Conservation (phyloP, 2,329 filamentous ascomycete species). For the Aspergillus sp. region DNA sequence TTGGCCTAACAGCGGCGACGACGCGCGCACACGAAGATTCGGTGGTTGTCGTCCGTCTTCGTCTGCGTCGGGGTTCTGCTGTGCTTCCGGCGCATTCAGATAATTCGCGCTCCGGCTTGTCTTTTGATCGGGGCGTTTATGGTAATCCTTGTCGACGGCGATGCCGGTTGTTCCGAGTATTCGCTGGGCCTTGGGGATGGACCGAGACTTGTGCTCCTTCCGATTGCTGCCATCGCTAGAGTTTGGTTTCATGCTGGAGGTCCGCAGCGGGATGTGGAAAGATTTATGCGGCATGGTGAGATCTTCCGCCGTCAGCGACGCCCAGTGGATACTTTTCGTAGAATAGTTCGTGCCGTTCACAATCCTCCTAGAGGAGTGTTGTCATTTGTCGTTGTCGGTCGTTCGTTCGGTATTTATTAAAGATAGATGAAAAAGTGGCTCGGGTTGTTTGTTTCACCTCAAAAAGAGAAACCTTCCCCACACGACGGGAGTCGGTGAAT, state of each 20-base stretch:
- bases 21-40: conserved; percentile 43
- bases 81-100: conserved; percentile 42
- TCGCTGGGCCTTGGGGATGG: conserved; percentile 32
- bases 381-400: neutral
- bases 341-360: neutral
- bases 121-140: conserved; percentile 23
- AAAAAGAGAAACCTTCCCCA: conserved; percentile 14
- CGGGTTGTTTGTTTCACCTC: conserved; percentile 1
- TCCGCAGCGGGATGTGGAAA: conserved; percentile 17
- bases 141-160: conserved; percentile 24
- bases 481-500: conserved; percentile 14
- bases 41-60: conserved; percentile 23
- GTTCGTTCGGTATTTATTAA: neutral
- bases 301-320: neutral
- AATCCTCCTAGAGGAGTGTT: neutral
- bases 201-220: conserved; percentile 20
- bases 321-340: neutral
- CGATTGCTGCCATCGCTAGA: conserved; percentile 11
- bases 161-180: conserved; percentile 32
- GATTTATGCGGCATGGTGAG: conserved; percentile 15
- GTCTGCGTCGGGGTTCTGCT: conserved; percentile 23
- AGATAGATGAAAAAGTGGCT: neutral
- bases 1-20: conserved; percentile 47
- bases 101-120: conserved; percentile 37
- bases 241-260: conserved; percentile 18